Evolutionary conservation across 305 asterid species (phyloP).

Genomic region (Fraxinus xanthoxyloides): DNA sequence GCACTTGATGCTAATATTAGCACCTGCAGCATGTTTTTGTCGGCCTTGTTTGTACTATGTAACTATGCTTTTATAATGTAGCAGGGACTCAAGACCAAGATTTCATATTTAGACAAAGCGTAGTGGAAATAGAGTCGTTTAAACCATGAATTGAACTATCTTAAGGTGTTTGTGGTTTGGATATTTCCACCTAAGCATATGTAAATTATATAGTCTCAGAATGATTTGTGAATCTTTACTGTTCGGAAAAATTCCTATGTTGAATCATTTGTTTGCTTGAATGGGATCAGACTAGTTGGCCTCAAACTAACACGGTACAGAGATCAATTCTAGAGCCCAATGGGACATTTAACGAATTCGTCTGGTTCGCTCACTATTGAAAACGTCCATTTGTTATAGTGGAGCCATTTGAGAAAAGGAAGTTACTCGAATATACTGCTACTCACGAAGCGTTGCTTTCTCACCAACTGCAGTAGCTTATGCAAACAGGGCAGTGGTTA

Average conservation of each 20-base stretch:
- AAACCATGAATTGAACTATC: neutral
- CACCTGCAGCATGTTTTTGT: neutral
- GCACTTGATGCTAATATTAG: neutral
- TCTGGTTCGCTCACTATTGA: neutral
- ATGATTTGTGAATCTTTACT: neutral
- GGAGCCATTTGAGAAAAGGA: neutral
- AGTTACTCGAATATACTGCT: slow-evolving; percentile 52
- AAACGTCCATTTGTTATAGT: neutral
- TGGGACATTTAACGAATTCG: neutral
- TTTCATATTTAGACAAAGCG: neutral
- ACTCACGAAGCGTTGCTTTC: slow-evolving; percentile 90
- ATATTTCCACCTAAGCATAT: neutral
- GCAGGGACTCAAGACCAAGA: neutral
- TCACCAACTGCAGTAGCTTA: slow-evolving; percentile 90
- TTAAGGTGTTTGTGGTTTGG: neutral
- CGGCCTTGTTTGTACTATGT: neutral
- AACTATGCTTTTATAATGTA: neutral
- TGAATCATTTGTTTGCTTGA: neutral
- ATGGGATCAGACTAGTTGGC: neutral
- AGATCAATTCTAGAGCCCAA: neutral
- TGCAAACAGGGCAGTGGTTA: slow-evolving; percentile 97
- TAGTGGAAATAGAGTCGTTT: neutral
- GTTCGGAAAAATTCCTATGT: neutral
- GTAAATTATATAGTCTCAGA: neutral
- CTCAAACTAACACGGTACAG: neutral